Conservation (phyloP, 139 green algal genomes). For the Chlorokybus atmophyticus region DNA sequence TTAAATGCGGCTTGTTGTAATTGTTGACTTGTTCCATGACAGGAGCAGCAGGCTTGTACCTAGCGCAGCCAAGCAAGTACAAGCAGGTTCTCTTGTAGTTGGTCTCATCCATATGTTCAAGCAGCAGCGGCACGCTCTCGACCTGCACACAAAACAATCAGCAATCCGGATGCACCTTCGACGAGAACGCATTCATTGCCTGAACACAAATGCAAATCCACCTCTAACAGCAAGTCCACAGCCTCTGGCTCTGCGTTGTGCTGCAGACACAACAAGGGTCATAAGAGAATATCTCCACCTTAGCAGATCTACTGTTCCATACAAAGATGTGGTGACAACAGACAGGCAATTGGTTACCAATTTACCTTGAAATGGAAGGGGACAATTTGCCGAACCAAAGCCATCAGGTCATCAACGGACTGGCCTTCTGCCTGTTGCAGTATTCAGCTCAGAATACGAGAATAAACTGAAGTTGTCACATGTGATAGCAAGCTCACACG, state of each 20-base stretch:
- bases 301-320: too few species aligned
- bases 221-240: conserved; percentile 96
- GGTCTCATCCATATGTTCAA: conserved; percentile 61
- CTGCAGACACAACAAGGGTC: too few species aligned
- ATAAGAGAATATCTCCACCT: too few species aligned
- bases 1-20: not conserved
- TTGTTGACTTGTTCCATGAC: too few species aligned
- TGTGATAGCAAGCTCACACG: too few species aligned
- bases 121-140: conserved; percentile 63
- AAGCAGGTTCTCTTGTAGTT: conserved; percentile 83
- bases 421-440: conserved; percentile 14
- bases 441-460: too few species aligned
- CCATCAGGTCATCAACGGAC: conserved; percentile 60
- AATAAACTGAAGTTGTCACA: too few species aligned
- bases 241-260: conserved; percentile 97
- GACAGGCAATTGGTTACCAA: too few species aligned
- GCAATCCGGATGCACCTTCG: too few species aligned
- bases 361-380: conserved; percentile 79
- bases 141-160: conserved; percentile 18
- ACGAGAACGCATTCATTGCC: too few species aligned
- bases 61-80: conserved; percentile 73
- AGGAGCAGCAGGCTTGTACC: conserved; percentile 6
- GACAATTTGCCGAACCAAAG: conserved; percentile 79
- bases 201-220: too few species aligned
- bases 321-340: too few species aligned